Percentiles rank a stretch among this genome's conserved stretches.
These are phyloP conservation scores for Vigna angularis DNA, from an alignment of 306 rosid species.

Conservation along the genomic window DNA sequence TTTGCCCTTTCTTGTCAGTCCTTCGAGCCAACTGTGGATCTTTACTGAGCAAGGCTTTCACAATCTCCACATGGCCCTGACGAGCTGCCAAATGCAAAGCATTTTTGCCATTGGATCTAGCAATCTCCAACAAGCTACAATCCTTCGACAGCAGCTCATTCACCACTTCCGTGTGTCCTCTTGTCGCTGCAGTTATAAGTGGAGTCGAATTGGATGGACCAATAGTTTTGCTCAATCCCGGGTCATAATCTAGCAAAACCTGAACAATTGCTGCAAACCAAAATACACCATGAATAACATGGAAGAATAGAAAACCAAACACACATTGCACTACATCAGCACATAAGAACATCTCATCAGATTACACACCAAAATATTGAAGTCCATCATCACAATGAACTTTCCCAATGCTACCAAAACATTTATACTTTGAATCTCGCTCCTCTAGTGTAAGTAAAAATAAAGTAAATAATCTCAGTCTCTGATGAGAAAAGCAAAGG, in stretches of 20 bases:
- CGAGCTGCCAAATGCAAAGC: constrained; percentile 97
- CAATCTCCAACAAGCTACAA: constrained; percentile 73
- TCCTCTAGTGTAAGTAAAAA: neutral
- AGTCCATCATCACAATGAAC: constrained; percentile 1
- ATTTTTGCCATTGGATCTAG: constrained; percentile 87
- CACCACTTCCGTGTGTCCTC: constrained; percentile 85
- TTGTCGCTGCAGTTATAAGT: constrained; percentile 88
- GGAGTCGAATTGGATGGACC: constrained; percentile 92
- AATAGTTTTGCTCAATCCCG: constrained; percentile 77
- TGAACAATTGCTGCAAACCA: constrained; percentile 78
- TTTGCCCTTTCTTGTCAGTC: constrained; percentile 98
- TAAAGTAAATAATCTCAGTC: neutral
- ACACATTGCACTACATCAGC: constrained; percentile 6
- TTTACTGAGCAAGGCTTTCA: constrained; percentile 70
- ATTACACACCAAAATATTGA: constrained; percentile 18
- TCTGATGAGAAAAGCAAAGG: neutral
- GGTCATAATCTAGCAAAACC: constrained; percentile 80
- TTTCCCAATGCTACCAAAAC: neutral
- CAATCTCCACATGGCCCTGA: constrained; percentile 86
- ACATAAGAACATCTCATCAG: constrained; percentile 14
- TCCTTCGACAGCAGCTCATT: constrained; percentile 85
- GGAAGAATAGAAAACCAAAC: constrained; percentile 12
- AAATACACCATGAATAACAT: constrained; percentile 34
- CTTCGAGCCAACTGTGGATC: constrained; percentile 94
- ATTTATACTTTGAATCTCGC: neutral